These are phyloP conservation scores for Salix exigua DNA, from an alignment of 345 rosid species.

Conservation along the genomic window DNA sequence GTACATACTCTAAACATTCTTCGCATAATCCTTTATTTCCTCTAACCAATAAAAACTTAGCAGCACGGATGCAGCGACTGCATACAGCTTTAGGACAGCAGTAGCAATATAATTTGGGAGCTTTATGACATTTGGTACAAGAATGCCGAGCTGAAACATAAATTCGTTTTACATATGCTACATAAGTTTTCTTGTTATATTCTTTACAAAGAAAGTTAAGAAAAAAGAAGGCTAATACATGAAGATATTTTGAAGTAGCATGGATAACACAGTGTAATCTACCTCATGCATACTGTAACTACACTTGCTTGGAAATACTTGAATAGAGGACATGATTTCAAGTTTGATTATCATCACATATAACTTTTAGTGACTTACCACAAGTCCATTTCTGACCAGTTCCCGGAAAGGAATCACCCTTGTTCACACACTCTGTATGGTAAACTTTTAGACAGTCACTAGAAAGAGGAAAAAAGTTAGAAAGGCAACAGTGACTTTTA, in stretches of 20 bases:
- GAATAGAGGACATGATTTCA: background rate
- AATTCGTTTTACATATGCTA: background rate
- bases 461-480: background rate
- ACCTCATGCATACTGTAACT: background rate
- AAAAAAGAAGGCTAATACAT: background rate
- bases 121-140: conserved; percentile 14
- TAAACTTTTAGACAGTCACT: conserved; percentile 29
- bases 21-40: conserved; percentile 23
- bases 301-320: background rate
- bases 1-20: conserved; percentile 21
- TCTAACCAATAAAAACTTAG: conserved; percentile 18
- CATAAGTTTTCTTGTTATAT: background rate
- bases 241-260: background rate
- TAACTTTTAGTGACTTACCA: conserved; percentile 13
- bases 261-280: background rate
- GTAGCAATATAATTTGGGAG: conserved; percentile 23
- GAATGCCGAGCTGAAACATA: conserved; percentile 23
- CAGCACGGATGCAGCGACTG: conserved; percentile 9
- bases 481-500: background rate
- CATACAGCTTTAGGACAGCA: conserved; percentile 30
- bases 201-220: background rate
- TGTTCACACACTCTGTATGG: conserved; percentile 19
- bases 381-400: conserved; percentile 22
- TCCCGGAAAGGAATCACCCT: background rate
- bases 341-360: background rate